Base-by-base conservation (phyloP, 805 yeast genomes). In the Lachancea fermentati region DNA sequence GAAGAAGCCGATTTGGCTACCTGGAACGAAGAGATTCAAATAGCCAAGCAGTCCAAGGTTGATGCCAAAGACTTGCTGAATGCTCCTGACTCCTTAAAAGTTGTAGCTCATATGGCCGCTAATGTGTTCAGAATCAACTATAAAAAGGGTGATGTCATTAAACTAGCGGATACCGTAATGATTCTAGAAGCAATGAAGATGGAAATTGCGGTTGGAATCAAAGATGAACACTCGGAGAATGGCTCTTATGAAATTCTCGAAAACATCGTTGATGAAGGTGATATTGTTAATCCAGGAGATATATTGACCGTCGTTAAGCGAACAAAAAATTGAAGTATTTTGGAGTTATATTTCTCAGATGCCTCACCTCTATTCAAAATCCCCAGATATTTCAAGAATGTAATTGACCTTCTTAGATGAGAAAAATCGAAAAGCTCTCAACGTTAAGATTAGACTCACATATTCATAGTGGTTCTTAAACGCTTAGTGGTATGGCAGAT, bases 161-260 rank as follows among this genome's bases (percentile, higher is more conserved):
- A 69, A 38, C 72, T 66, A 34, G 94, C 88, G 24, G 91, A 86
- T 52, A 87, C 87, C 3, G 71, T 91, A 46, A 75, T 91, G 49
- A 87, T 93, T 30, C 85, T 91, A 39, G 98, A 91, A 65, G 97
- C 98, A 40, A 91, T 91, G 98, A 91, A 91, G 72, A 93, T 97
- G 0, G 98, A 91, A 66, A 91, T 91, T 96, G 75, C 78, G 36
- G 95, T 91, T 28, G 11, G 9, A 7, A 22, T 22, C 26, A 22
- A 22, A 22, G 26, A 22, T 22, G 11, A 22, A 22, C 9, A 22
- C 9, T 22, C 26, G 39, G 78, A 96, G 15, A 73, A 95, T 1
- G 69, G 58, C 41, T 68, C 69, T 16, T 95, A 95, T 53, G 81
- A 76, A 56, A 88, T 86, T 16, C 57, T 75, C 35, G 82, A 84